Percentiles rank a stretch among this genome's conserved stretches.
Conservation (phyloP, 768 basidiomycete genomes). For the Phaeotremella fagi region DNA sequence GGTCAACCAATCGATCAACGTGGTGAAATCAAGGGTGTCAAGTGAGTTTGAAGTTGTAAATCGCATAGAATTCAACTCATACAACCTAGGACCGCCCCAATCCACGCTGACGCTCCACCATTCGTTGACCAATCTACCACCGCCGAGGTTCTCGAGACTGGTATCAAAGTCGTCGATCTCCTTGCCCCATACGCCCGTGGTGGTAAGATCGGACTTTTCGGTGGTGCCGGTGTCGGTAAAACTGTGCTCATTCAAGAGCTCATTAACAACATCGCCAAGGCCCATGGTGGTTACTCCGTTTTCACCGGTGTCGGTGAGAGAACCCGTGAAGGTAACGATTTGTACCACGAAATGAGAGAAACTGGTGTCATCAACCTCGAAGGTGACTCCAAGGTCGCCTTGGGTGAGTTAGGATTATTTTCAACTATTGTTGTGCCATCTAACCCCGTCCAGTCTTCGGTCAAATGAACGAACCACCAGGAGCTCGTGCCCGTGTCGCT, state of each 20-base stretch:
- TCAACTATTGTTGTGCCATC: background rate
- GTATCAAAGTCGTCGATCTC: constrained; percentile 99
- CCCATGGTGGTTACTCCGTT: constrained; percentile 99
- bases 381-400: constrained; percentile 99
- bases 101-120: constrained; percentile 93
- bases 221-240: constrained; percentile 99
- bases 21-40: constrained; percentile 95
- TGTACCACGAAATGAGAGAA: constrained; percentile 79
- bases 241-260: constrained; percentile 99
- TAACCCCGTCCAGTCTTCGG: constrained; percentile 72
- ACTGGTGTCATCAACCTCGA: constrained; percentile 99
- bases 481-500: constrained; percentile 99
- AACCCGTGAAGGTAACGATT: constrained; percentile 97
- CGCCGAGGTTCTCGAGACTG: constrained; percentile 97
- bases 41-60: constrained; percentile 42
- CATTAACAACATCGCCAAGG: constrained; percentile 99
- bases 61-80: background rate
- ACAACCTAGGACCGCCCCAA: constrained; percentile 58
- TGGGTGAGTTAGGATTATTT: constrained; percentile 46
- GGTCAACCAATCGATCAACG: constrained; percentile 99
- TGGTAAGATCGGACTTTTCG: constrained; percentile 99
- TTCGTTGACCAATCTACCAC: constrained; percentile 99
- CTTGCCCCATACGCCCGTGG: constrained; percentile 99
- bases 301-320: constrained; percentile 99
- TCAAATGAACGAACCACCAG: constrained; percentile 99